Evolutionary conservation across 495 filamentous ascomycete species (phyloP).

Genomic region (Penicillium herquei): DNA sequence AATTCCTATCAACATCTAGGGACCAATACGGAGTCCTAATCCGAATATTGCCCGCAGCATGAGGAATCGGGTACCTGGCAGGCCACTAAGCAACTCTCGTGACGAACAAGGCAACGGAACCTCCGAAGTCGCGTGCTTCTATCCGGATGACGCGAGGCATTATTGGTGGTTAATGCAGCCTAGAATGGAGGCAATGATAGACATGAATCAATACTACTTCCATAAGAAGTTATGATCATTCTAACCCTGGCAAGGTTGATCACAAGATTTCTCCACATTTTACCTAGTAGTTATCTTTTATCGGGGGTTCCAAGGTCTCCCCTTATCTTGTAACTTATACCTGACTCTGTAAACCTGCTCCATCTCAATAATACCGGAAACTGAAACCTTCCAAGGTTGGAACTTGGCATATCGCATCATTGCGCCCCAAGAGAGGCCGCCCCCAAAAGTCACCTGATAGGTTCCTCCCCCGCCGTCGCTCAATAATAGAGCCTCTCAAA

Average conservation of each 20-base stretch:
- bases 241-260: neutral
- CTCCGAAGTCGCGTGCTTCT: conserved; percentile 35
- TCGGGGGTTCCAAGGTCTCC: neutral
- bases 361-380: neutral
- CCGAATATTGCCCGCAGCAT: too few relatives aligned
- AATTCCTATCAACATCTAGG: too few relatives aligned
- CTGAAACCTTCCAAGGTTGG: neutral
- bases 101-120: conserved; percentile 23
- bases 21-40: too few relatives aligned
- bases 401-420: conserved; percentile 1
- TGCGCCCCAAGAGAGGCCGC: conserved; percentile 5
- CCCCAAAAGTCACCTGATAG: conserved; percentile 25
- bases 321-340: too few relatives aligned
- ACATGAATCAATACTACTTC: neutral
- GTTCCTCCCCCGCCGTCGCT: conserved; percentile 12
- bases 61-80: conserved; percentile 28
- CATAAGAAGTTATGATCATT: neutral
- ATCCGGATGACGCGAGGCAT: conserved; percentile 11
- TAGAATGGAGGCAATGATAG: neutral
- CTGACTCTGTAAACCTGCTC: too few relatives aligned
- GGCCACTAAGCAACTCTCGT: conserved; percentile 6
- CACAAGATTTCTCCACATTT: neutral
- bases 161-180: neutral
- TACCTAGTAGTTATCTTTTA: neutral
- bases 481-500: conserved; percentile 8